A percentile compares a stretch with the other conserved stretches of the same genome.
phyloP scores from a whole-genome alignment of 352 stramenopile genomes.

The Globisporangium cederbergense region DNA sequence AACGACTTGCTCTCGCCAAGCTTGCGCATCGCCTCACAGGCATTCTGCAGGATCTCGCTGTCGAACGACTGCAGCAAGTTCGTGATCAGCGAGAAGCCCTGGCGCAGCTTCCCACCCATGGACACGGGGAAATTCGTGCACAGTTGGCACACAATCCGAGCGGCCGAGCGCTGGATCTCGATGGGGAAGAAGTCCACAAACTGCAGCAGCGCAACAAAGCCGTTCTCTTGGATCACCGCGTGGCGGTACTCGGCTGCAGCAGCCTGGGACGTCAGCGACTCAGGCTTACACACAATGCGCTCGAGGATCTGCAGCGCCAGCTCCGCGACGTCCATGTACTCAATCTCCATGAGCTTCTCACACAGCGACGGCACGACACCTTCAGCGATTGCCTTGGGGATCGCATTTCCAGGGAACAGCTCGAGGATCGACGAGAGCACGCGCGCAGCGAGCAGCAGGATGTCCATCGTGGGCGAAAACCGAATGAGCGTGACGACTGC shows the following conservation, averaged over 20 bases:
- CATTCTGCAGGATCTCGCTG: slow-evolving; percentile 48
- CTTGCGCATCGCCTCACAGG: slow-evolving; percentile 46
- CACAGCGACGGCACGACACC: slow-evolving; percentile 57
- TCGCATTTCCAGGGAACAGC: slow-evolving; percentile 38
- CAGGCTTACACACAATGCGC: slow-evolving; percentile 38
- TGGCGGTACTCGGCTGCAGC: slow-evolving; percentile 32
- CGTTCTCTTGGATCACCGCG: slow-evolving; percentile 52
- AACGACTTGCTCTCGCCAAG: slow-evolving; percentile 47
- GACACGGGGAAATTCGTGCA: slow-evolving; percentile 39
- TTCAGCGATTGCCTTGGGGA: slow-evolving; percentile 39
- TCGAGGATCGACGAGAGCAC: slow-evolving; percentile 58
- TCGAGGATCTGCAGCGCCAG: slow-evolving; percentile 68
- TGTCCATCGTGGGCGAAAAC: slow-evolving; percentile 47
- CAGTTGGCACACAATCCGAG: slow-evolving; percentile 46
- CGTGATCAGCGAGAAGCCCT: slow-evolving; percentile 42
- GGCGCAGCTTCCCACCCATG: slow-evolving; percentile 25
- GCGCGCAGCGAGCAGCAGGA: slow-evolving; percentile 53
- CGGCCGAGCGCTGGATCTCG: slow-evolving; percentile 64
- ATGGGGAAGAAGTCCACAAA: slow-evolving; percentile 81
- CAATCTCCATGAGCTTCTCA: slow-evolving; percentile 69
- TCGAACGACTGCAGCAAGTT: slow-evolving; percentile 51
- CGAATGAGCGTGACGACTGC: slow-evolving; percentile 39
- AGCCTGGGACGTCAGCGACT: slow-evolving; percentile 4
- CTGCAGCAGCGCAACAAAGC: slow-evolving; percentile 66
- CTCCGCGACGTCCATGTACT: slow-evolving; percentile 84